phyloP scores from a whole-genome alignment of 2,329 filamentous ascomycete species.

The Phoma herbarum region DNA sequence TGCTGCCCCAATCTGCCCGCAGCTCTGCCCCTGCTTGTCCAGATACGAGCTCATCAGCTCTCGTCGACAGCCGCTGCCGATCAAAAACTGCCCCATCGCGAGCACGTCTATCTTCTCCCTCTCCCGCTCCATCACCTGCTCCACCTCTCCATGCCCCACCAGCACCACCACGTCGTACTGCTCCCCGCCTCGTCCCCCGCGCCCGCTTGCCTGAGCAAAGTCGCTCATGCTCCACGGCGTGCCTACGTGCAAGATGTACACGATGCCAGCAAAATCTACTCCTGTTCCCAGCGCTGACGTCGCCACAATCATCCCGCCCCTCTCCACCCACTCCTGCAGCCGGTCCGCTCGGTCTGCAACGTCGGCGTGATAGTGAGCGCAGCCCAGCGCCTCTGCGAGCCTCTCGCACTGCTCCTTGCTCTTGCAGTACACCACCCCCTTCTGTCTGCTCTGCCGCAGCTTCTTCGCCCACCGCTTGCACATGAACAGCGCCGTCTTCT shows the following conservation, averaged over 20 bases:
- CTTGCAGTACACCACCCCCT: conserved; percentile 24
- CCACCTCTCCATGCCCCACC: conserved; percentile 15
- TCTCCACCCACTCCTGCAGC: conserved; percentile 18
- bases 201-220: conserved; percentile 18
- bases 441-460: conserved; percentile 6
- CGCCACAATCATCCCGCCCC: conserved; percentile 26
- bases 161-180: conserved; percentile 11
- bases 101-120: conserved; percentile 9
- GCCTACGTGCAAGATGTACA: conserved; percentile 16
- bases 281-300: conserved; percentile 27
- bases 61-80: conserved; percentile 6
- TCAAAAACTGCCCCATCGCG: conserved; percentile 9
- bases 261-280: conserved; percentile 26
- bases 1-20: conserved; percentile 1
- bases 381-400: conserved; percentile 18
- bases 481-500: too few species aligned
- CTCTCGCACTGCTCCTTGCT: conserved; percentile 19
- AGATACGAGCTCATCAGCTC: conserved; percentile 20
- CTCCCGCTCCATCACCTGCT: conserved; percentile 14
- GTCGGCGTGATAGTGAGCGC: conserved; percentile 26
- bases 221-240: conserved; percentile 22
- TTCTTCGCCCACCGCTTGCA: conserved; percentile 6
- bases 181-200: neutral
- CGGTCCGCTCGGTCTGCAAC: conserved; percentile 10
- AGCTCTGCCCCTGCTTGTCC: too few species aligned